Percentiles rank a stretch among this genome's conserved stretches.
Conservation (phyloP, 768 basidiomycete species). For the Xerocomellus amylosporus region DNA sequence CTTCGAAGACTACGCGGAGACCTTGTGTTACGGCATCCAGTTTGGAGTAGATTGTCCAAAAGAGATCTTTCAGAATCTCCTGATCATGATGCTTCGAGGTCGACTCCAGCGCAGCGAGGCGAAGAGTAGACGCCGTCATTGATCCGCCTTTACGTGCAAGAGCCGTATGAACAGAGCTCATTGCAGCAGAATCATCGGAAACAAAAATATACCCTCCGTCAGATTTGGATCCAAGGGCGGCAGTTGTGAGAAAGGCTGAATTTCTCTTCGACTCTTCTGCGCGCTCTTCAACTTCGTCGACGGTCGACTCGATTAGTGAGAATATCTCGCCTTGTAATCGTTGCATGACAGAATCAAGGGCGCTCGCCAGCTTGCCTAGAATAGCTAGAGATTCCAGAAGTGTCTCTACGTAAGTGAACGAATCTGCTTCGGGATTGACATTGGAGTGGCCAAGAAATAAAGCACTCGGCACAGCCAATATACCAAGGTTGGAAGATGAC, state of each 20-base stretch:
- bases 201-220: constrained; percentile 55
- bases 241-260: constrained; percentile 36
- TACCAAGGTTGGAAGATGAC: constrained; percentile 25
- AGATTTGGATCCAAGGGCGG: constrained; percentile 39
- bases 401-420: constrained; percentile 90
- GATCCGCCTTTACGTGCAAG: constrained; percentile 20
- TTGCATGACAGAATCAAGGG: constrained; percentile 80
- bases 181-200: constrained; percentile 18
- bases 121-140: constrained; percentile 52
- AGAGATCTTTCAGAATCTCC: constrained; percentile 85
- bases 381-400: constrained; percentile 91
- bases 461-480: constrained; percentile 18
- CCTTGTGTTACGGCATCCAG: constrained; percentile 92
- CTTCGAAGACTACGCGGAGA: constrained; percentile 84
- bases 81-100: constrained; percentile 72
- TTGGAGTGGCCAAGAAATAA: constrained; percentile 23
- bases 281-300: constrained; percentile 90
- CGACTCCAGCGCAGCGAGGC: constrained; percentile 72
- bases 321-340: constrained; percentile 83
- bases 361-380: constrained; percentile 81
- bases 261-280: constrained; percentile 70
- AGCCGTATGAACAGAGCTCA: constrained; percentile 24
- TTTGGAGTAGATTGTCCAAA: constrained; percentile 97
- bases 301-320: constrained; percentile 76
- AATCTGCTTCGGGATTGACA: constrained; percentile 85